A percentile compares a stretch with the other conserved stretches of the same genome.
These are phyloP conservation scores for Polyporus tsugae DNA, from an alignment of 1,284 basidiomycete genomes.

Conservation along the genomic window DNA sequence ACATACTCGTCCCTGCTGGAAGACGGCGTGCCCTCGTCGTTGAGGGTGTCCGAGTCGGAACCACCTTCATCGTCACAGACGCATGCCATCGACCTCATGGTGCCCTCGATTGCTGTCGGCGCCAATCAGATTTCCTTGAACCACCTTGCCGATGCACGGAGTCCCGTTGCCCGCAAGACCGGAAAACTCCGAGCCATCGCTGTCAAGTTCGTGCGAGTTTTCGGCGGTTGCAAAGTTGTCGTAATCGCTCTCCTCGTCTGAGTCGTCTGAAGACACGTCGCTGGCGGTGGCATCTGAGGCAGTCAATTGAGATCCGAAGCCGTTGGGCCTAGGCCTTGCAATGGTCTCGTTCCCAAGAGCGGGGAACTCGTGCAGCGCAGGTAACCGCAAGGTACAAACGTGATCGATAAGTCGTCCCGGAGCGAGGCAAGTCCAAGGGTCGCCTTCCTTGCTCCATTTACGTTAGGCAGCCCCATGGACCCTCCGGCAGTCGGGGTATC, in stretches of 20 bases:
- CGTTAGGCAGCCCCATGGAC: neutral
- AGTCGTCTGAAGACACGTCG: neutral
- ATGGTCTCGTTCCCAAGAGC: neutral
- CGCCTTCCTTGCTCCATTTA: neutral
- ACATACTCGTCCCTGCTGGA: neutral
- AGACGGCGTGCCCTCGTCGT: neutral
- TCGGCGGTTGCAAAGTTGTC: neutral
- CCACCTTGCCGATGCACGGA: conserved; percentile 6
- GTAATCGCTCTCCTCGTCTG: neutral
- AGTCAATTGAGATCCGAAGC: neutral
- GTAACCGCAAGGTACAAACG: conserved; percentile 1
- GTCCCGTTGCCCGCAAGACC: neutral
- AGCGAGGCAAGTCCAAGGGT: neutral
- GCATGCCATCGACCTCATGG: conserved; percentile 4
- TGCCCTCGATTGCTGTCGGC: neutral
- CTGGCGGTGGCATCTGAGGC: neutral
- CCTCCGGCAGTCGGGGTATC: neutral
- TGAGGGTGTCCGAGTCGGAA: neutral
- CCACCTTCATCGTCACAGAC: neutral
- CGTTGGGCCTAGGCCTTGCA: neutral
- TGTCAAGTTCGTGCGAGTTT: neutral
- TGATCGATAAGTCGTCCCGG: conserved; percentile 2
- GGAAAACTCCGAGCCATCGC: neutral
- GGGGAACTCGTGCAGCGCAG: conserved; percentile 1
- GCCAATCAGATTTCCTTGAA: conserved; percentile 9